Evolutionary conservation across 768 basidiomycete genomes (phyloP).

Genomic region (Auriscalpium orientale): DNA sequence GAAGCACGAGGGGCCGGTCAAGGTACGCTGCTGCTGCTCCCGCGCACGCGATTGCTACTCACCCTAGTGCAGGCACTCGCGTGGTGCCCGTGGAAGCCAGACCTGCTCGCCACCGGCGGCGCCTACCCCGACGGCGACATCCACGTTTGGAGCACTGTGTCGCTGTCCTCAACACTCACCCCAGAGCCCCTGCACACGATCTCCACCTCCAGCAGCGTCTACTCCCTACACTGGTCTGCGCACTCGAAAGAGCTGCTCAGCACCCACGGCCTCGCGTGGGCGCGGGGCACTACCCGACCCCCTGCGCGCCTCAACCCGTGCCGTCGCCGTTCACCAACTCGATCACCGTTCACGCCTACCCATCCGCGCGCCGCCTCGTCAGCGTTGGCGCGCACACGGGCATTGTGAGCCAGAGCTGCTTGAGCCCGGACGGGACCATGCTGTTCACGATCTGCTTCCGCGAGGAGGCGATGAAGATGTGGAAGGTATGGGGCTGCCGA

Average conservation of each 20-base stretch:
- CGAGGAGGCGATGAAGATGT: constrained; percentile 68
- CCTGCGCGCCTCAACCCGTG: constrained; percentile 8
- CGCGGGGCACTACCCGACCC: constrained; percentile 7
- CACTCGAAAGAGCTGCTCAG: constrained; percentile 52
- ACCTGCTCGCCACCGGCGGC: constrained; percentile 60
- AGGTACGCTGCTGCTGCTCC: constrained; percentile 22
- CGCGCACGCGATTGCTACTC: background rate
- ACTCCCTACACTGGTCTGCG: constrained; percentile 53
- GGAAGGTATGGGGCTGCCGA: constrained; percentile 49
- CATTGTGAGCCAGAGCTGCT: constrained; percentile 50
- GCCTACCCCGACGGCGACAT: constrained; percentile 54
- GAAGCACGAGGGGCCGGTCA: constrained; percentile 37
- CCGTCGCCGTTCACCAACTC: constrained; percentile 29
- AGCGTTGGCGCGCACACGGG: constrained; percentile 50
- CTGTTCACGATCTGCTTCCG: constrained; percentile 56
- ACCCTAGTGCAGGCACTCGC: constrained; percentile 45
- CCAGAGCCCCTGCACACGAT: constrained; percentile 43
- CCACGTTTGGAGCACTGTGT: constrained; percentile 44
- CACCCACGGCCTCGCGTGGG: constrained; percentile 49
- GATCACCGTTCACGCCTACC: constrained; percentile 47
- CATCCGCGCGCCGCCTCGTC: constrained; percentile 41
- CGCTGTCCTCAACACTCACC: constrained; percentile 32
- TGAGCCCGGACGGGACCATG: constrained; percentile 54
- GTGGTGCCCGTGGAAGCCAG: constrained; percentile 70
- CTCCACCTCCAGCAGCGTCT: constrained; percentile 41